These are phyloP conservation scores for Phialophora expanda DNA, from an alignment of 2,329 filamentous ascomycete species.

Conservation along the genomic window DNA sequence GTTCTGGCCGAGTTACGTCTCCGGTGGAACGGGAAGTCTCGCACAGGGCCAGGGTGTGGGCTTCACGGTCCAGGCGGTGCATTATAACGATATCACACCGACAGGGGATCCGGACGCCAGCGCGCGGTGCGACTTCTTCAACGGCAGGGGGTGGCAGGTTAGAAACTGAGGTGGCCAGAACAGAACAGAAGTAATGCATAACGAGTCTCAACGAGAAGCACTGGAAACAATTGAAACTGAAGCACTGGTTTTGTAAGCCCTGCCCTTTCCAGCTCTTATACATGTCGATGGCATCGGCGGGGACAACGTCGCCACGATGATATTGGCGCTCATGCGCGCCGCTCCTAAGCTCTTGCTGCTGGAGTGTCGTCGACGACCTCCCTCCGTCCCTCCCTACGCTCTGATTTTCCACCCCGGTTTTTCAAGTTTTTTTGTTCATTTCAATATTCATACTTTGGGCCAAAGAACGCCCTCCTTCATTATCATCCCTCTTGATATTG, in stretches of 20 bases:
- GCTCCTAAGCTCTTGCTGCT: not conserved
- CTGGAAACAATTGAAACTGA: not conserved
- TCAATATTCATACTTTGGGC: not conserved
- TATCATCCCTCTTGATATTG: not conserved
- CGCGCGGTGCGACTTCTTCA: conserved; percentile 25
- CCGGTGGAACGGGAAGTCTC: not conserved
- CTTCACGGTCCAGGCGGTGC: conserved; percentile 23
- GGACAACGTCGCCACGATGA: not conserved
- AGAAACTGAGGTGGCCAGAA: conserved; percentile 12
- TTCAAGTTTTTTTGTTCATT: not conserved
- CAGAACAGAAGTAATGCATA: no score
- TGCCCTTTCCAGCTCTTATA: conserved; percentile 1
- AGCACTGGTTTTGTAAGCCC: not conserved
- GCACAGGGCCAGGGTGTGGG: conserved; percentile 20
- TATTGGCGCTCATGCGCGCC: not conserved
- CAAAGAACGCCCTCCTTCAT: not conserved
- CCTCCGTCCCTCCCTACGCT: not conserved
- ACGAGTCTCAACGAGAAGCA: not conserved
- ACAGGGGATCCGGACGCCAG: conserved; percentile 16
- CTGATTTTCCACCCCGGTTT: not conserved
- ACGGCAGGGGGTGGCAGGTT: conserved; percentile 17
- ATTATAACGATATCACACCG: conserved; percentile 17
- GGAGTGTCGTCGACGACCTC: not conserved
- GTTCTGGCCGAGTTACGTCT: conserved; percentile 27
- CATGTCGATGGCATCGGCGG: not conserved